Base-by-base conservation (phyloP, 164 flowering plant genomes). In the Euptelea pleiosperma region DNA sequence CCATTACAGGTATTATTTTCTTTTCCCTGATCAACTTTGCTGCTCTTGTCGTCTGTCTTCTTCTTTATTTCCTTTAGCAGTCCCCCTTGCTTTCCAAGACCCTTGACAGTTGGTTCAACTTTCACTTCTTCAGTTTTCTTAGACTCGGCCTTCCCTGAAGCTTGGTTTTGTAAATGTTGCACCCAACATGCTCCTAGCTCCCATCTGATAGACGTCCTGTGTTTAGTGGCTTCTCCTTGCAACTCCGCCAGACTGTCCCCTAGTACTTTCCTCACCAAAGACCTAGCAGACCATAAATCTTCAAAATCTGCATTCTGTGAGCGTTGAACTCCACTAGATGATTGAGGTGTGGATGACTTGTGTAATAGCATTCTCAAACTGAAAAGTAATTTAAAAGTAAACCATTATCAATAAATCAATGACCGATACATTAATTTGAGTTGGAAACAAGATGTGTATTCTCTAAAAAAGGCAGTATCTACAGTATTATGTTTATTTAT, bases 151-250 rank as follows among this genome's bases (percentile, higher is more conserved):
- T 88, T 88, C 24, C 78, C 94, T 35, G 97, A 76, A 68, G 81
- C 85, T 62, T 77, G 88, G 69, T 83, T 88, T 76, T 91, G 98
- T 60, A 91, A 76, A 69, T 91, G 96, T 70, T 91, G 96, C 67
- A 91, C 87, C 98, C 98, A 91, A 59, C 98, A 88, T 57, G 98
- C 98, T 55, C 98, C 98, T 30, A 91, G 79, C 78, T 91, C 98
- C 98, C 96, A 91, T 81, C 98, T 80, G 62, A 91, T 85, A 16
- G 90, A 77, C 59, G 54, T 71, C 36, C 57, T 46, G n/a, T 62
- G 65, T 39, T 75, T 73, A 26, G 67, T 33, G 49, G 70, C 62
- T 63, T 88, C 90, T 55, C 28, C 83, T 75, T 86, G 75, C 74
- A 91, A 67, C 66, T 72, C 82, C 63, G 31, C 35, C 66, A 86